phyloP scores from a whole-genome alignment of 441 rosid genomes.

The Erodium moschatum region DNA sequence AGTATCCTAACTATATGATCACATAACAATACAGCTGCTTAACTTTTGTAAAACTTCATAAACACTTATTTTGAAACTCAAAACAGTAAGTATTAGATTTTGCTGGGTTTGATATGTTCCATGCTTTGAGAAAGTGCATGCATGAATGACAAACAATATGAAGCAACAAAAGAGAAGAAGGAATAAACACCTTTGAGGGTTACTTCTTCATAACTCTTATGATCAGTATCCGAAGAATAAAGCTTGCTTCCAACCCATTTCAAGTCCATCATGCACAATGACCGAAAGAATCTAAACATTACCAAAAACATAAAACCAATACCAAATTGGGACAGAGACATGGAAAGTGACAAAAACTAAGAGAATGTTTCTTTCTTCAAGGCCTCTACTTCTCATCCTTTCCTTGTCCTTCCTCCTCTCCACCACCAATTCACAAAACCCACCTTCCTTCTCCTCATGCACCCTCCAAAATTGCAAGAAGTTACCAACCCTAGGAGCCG shows the following conservation, averaged over 20 bases:
- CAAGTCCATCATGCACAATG: background rate
- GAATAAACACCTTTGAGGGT: conserved; percentile 5
- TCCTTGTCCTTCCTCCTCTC: too few species aligned
- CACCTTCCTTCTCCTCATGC: background rate
- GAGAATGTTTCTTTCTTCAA: background rate
- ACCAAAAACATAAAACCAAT: background rate
- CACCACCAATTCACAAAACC: background rate
- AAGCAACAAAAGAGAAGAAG: background rate
- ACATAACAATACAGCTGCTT: too few species aligned
- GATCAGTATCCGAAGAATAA: background rate
- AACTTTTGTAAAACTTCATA: too few species aligned
- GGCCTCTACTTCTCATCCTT: too few species aligned
- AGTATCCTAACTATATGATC: too few species aligned
- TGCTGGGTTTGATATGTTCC: background rate
- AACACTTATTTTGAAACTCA: too few species aligned
- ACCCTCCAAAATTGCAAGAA: conserved; percentile 29
- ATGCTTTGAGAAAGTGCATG: background rate
- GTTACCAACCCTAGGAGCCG: conserved; percentile 33
- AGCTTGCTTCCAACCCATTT: background rate
- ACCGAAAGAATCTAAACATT: background rate
- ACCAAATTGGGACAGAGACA: background rate
- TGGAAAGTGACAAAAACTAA: background rate
- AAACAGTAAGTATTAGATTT: too few species aligned
- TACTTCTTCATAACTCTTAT: background rate
- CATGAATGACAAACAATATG: background rate